Evolutionary conservation across 1,139 yeast species (phyloP).

Genomic region (Meyerozyma elateridarum): DNA sequence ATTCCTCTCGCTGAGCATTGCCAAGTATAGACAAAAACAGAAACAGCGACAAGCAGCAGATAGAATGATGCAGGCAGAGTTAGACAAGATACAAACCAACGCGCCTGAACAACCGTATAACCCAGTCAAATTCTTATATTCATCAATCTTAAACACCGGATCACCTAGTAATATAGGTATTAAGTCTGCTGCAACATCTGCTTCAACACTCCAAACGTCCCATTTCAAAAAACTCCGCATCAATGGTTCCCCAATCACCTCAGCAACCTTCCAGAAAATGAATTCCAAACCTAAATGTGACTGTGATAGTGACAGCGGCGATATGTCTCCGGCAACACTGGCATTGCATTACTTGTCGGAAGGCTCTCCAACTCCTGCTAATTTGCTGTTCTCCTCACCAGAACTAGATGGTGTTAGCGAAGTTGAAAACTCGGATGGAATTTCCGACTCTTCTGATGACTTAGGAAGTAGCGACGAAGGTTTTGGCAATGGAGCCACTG

Average conservation of each 20-base stretch:
- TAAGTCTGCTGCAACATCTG: slow-evolving; percentile 39
- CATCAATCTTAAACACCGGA: slow-evolving; percentile 12
- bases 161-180: slow-evolving; percentile 13
- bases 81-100: slow-evolving; percentile 6
- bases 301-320: slow-evolving; percentile 9
- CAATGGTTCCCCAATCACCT: slow-evolving; percentile 36
- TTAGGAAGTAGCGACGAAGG: slow-evolving; percentile 8
- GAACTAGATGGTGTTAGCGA: not conserved
- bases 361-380: not conserved
- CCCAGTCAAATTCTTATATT: slow-evolving; percentile 15
- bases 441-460: slow-evolving; percentile 1
- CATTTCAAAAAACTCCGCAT: slow-evolving; percentile 43
- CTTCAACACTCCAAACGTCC: slow-evolving; percentile 31
- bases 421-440: not conserved
- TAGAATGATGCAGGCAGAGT: not conserved
- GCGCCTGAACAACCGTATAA: slow-evolving; percentile 7
- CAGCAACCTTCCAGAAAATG: slow-evolving; percentile 20
- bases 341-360: slow-evolving; percentile 3
- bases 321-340: slow-evolving; percentile 4
- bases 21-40: slow-evolving; percentile 29
- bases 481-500: slow-evolving; percentile 11
- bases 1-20: slow-evolving; percentile 32
- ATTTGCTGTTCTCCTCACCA: too few species aligned
- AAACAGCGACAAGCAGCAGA: slow-evolving; percentile 13
- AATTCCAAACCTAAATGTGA: slow-evolving; percentile 13